These are phyloP conservation scores for Metschnikowia matae DNA, from an alignment of 805 yeast genomes.

Conservation along the genomic window DNA sequence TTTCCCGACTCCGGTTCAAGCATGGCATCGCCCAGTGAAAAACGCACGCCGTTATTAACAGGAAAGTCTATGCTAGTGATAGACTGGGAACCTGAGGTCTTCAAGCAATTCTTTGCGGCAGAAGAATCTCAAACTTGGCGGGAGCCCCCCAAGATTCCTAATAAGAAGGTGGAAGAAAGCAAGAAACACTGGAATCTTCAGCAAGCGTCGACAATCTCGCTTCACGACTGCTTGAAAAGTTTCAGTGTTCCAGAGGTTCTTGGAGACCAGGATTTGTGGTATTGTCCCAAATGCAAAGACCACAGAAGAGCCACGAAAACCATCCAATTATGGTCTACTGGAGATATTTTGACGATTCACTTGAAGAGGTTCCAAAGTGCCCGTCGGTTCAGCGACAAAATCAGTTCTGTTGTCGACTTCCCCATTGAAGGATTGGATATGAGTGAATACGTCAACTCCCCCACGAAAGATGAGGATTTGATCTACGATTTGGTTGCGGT, in stretches of 20 bases:
- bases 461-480: conserved; percentile 21
- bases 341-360: conserved; percentile 86
- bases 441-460: conserved; percentile 47
- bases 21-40: background rate
- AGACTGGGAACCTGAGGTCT: conserved; percentile 56
- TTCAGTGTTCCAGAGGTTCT: conserved; percentile 81
- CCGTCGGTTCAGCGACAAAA: conserved; percentile 82
- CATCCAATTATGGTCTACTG: conserved; percentile 89
- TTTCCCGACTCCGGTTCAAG: background rate
- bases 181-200: conserved; percentile 32
- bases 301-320: conserved; percentile 89
- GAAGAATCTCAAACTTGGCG: conserved; percentile 56
- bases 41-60: conserved; percentile 16
- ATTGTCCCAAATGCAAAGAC: conserved; percentile 83
- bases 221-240: conserved; percentile 68
- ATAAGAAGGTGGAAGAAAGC: conserved; percentile 51
- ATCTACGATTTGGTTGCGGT: conserved; percentile 87
- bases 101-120: conserved; percentile 48
- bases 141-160: conserved; percentile 37
- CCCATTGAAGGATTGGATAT: conserved; percentile 83
- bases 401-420: conserved; percentile 78
- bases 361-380: conserved; percentile 86
- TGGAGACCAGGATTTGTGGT: conserved; percentile 90
- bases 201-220: conserved; percentile 43
- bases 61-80: conserved; percentile 44